These are phyloP conservation scores for Triangularia setosa DNA, from an alignment of 2,329 filamentous ascomycete species.

Conservation along the genomic window DNA sequence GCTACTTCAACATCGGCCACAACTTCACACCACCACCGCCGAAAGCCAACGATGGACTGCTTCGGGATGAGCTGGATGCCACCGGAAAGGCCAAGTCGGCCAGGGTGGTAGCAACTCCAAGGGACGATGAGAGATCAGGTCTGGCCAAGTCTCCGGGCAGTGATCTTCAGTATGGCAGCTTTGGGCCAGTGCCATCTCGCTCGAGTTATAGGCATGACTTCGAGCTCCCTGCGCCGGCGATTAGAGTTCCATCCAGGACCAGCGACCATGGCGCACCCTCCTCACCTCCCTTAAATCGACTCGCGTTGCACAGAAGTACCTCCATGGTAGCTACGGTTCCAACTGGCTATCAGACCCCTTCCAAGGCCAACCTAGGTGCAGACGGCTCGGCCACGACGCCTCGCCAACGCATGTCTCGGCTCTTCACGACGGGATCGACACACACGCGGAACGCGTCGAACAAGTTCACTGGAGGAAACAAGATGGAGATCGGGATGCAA, in stretches of 20 bases:
- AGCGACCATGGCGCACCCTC: slow-evolving; percentile 22
- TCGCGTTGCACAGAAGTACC: slow-evolving; percentile 35
- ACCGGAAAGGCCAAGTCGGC: slow-evolving; percentile 23
- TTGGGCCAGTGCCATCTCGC: slow-evolving; percentile 41
- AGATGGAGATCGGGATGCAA: slow-evolving; percentile 39
- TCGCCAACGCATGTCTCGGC: slow-evolving; percentile 34
- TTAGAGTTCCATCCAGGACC: slow-evolving; percentile 38
- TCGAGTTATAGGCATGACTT: slow-evolving; percentile 38
- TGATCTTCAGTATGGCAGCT: slow-evolving; percentile 51
- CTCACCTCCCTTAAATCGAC: slow-evolving; percentile 21
- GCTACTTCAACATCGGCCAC: slow-evolving; percentile 15
- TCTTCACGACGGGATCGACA: slow-evolving; percentile 38
- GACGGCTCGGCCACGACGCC: slow-evolving; percentile 26
- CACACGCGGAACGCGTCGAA: slow-evolving; percentile 34
- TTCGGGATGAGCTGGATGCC: background rate
- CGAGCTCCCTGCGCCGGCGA: slow-evolving; percentile 52
- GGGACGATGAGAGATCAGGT: slow-evolving; percentile 38
- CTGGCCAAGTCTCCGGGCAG: slow-evolving; percentile 37
- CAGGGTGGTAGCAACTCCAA: slow-evolving; percentile 13
- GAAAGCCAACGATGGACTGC: background rate
- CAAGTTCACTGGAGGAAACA: slow-evolving; percentile 27
- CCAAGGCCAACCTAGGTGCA: slow-evolving; percentile 25
- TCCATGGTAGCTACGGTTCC: slow-evolving; percentile 30
- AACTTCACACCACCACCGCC: slow-evolving; percentile 17
- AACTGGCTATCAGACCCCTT: slow-evolving; percentile 13